These are phyloP conservation scores for Pinus taeda DNA, from an alignment of 75 land plant genomes.

Conservation along the genomic window DNA sequence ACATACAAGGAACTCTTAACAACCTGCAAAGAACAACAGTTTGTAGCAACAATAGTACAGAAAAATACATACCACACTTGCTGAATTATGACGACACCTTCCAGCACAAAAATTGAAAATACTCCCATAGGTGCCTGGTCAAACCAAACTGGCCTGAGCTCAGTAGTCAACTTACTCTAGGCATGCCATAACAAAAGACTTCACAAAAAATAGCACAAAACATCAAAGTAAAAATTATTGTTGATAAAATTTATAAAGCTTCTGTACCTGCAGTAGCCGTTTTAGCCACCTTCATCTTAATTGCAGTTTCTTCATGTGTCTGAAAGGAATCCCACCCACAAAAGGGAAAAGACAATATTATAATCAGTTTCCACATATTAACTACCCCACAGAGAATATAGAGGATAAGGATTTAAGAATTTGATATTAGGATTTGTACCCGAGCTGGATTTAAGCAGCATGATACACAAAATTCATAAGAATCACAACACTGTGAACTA, in stretches of 20 bases:
- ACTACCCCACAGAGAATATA: background rate
- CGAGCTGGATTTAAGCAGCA: slow-evolving; percentile 75
- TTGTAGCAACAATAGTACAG: background rate
- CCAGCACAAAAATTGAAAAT: slow-evolving; percentile 82
- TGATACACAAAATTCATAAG: slow-evolving; percentile 90
- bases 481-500: slow-evolving; percentile 73
- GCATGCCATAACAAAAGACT: background rate
- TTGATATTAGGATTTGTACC: slow-evolving; percentile 27
- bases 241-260: background rate
- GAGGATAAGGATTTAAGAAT: background rate
- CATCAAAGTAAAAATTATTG: background rate
- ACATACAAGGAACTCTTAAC: background rate
- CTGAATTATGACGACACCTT: slow-evolving; percentile 87
- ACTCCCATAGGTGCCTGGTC: slow-evolving; percentile 65
- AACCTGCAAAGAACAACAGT: background rate
- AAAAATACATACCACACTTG: slow-evolving; percentile 69
- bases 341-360: background rate
- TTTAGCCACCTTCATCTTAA: slow-evolving; percentile 69
- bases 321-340: slow-evolving; percentile 16
- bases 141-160: slow-evolving; percentile 9
- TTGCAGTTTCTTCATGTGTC: slow-evolving; percentile 55
- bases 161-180: background rate
- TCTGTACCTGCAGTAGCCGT: slow-evolving; percentile 59
- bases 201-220: background rate
- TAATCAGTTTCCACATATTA: background rate